Evolutionary conservation across 805 yeast species (phyloP), one percentile per base, ranked within the genome.

Genomic region (Wickerhamiella azyma): DNA sequence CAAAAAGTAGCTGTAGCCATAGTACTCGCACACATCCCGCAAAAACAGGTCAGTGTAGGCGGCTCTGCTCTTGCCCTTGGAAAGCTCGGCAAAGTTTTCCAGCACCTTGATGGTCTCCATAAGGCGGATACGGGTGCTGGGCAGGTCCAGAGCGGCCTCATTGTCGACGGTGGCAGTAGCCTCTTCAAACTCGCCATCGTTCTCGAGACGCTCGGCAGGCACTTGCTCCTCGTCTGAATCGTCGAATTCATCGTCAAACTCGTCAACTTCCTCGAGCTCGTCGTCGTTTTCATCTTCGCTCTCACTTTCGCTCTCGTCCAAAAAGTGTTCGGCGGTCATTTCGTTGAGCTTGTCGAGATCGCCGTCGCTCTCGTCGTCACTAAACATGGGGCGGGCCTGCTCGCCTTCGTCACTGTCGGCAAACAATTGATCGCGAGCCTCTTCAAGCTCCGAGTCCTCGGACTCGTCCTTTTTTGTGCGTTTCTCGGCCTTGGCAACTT

Each of bases 41-140:
- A 89, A 66, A 51, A 92, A 69, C 65, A 94, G 79, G 47, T 77
- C 78, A 39, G 75, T 70, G 60, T 92, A 86, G 52, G 86, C 94
- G 17, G 81, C 67, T 67, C 99, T 80, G 41, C 89, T 79, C 60
- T 76, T 77, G 11, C 94, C 96, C 55, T 77, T 77, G 41, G 54
- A 54, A n/a, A 55, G 36, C 32, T 48, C 51, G 26, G 45, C 79
- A 68, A 89, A 85, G 64, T 89, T 85, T 63, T 89, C 96, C 55
- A 92, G 73, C 14, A 89, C 96, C 62, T 88, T 88, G 43, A 88
- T 89, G 52, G 94, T 76, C 67, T 92, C 98, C 55, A 89, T 77
- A 82, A 92, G 89, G 67, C 98, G 78, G 16, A 96, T 85, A 66
- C 97, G 78, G 7, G 84, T 74, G 56, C 83, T 70, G 7, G 86